A percentile compares a stretch with the other conserved stretches of the same genome.
These are phyloP conservation scores for Pelargonium citronellum DNA, from an alignment of 441 rosid genomes.

Conservation along the genomic window DNA sequence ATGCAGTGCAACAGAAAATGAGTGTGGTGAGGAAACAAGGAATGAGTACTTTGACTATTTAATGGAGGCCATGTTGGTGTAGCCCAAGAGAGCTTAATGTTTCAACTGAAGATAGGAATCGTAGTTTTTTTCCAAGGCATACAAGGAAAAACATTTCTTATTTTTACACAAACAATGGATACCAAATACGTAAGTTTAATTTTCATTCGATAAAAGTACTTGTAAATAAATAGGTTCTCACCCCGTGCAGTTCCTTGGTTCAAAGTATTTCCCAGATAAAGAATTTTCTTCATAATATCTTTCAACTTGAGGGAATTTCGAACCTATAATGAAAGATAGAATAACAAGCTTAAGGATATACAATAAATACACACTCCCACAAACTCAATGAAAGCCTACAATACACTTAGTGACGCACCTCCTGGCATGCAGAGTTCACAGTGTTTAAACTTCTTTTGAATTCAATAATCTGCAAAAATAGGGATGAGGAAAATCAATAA, in stretches of 20 bases:
- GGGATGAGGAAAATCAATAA: constrained; percentile 5
- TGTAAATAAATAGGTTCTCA: constrained; percentile 25
- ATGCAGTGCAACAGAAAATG: no score
- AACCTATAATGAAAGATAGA: constrained; percentile 40
- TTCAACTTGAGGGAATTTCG: constrained; percentile 73
- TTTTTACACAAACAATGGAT: neutral
- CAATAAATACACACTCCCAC: neutral
- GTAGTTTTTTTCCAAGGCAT: no score
- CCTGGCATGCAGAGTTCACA: constrained; percentile 84
- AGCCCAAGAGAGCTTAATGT: no score
- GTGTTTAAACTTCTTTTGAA: constrained; percentile 77
- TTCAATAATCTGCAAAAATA: constrained; percentile 54
- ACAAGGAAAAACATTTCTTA: neutral
- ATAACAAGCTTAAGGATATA: neutral
- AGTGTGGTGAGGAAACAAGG: no score
- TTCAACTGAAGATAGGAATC: no score
- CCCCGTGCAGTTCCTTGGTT: constrained; percentile 99
- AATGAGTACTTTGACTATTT: no score
- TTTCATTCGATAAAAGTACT: neutral
- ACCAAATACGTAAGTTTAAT: neutral
- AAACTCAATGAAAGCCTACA: constrained; percentile 19
- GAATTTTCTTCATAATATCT: constrained; percentile 86
- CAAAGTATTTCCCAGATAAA: constrained; percentile 75
- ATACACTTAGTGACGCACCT: constrained; percentile 43
- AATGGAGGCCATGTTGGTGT: no score